Percentiles rank a stretch among this genome's conserved stretches.
Evolutionary conservation across 2,329 filamentous ascomycete genomes (phyloP).

Genomic region (Pseudogymnoascus sp.): DNA sequence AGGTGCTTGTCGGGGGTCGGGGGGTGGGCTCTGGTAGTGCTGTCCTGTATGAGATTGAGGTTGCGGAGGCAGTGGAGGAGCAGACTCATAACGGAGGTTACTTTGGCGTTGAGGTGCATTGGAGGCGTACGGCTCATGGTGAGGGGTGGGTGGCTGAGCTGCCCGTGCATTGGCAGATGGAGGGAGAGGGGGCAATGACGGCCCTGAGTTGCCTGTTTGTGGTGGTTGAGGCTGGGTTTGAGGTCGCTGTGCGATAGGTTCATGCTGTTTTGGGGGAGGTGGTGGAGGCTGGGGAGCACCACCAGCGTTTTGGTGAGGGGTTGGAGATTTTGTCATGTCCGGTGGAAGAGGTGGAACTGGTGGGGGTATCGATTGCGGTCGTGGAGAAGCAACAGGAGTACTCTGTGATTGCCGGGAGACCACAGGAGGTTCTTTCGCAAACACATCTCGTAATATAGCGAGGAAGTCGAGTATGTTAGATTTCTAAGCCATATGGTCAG

Average conservation of each 20-base stretch:
- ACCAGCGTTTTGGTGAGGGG: constrained; percentile 29
- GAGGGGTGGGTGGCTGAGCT: constrained; percentile 18
- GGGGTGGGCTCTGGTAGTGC: constrained; percentile 21
- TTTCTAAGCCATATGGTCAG: constrained; percentile 50
- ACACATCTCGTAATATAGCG: constrained; percentile 74
- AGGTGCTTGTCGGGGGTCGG: constrained; percentile 13
- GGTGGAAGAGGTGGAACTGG: constrained; percentile 67
- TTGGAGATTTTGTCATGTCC: constrained; percentile 46
- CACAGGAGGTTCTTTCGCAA: constrained; percentile 90
- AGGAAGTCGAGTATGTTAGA: constrained; percentile 80
- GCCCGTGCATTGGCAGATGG: constrained; percentile 17
- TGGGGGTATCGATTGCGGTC: constrained; percentile 46
- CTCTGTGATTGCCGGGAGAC: constrained; percentile 61
- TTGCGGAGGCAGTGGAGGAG: constrained; percentile 28
- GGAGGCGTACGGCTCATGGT: constrained; percentile 16
- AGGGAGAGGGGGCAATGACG: constrained; percentile 26
- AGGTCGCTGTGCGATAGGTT: constrained; percentile 13
- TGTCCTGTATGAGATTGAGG: constrained; percentile 21
- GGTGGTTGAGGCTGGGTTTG: constrained; percentile 19
- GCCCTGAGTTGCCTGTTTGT: constrained; percentile 24
- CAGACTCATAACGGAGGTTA: constrained; percentile 28
- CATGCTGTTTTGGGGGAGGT: constrained; percentile 29
- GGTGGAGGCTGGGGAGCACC: constrained; percentile 26
- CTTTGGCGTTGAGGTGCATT: constrained; percentile 25
- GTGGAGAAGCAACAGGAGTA: constrained; percentile 31